Percentiles rank a stretch among this genome's conserved stretches.
These are phyloP conservation scores for Stipa capillata DNA, from an alignment of 176 grass and related monocot genomes.

Conservation along the genomic window DNA sequence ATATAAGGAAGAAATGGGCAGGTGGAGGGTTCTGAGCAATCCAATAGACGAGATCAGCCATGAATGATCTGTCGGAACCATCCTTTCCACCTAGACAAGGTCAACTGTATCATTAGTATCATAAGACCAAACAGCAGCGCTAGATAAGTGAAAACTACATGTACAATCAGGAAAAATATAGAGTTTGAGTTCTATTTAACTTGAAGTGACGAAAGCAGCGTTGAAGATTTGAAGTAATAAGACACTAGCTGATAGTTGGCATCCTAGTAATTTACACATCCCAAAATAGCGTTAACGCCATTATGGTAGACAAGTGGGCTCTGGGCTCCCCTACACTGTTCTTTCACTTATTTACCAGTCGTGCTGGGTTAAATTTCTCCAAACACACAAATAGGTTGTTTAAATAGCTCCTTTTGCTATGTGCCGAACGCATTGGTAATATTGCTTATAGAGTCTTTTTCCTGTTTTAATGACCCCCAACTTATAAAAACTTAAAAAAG, in stretches of 20 bases:
- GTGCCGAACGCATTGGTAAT: not conserved
- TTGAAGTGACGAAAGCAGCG: not conserved
- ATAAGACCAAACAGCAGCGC: not conserved
- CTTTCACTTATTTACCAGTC: not conserved
- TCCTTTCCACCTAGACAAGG: slow-evolving; percentile 65
- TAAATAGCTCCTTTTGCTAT: not conserved
- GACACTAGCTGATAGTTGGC: not conserved
- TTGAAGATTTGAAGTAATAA: not conserved
- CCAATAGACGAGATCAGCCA: slow-evolving; percentile 78
- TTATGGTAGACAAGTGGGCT: not conserved
- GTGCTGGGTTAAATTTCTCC: not conserved
- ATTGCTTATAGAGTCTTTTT: not conserved
- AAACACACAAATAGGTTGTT: not conserved
- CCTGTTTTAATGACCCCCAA: not conserved
- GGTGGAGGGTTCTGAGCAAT: slow-evolving; percentile 92
- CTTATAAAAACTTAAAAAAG: not conserved
- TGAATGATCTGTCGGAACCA: slow-evolving; percentile 68
- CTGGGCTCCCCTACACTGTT: not conserved
- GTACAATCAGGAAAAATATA: too few relatives aligned
- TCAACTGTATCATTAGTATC: slow-evolving; percentile 14
- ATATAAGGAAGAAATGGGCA: slow-evolving; percentile 87
- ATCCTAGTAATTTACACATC: not conserved
- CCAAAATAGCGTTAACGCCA: not conserved
- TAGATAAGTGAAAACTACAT: too few relatives aligned
- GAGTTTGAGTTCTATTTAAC: not conserved